Base-by-base conservation (phyloP, 2,329 filamentous ascomycete genomes). In the Didymella arachidicola region DNA sequence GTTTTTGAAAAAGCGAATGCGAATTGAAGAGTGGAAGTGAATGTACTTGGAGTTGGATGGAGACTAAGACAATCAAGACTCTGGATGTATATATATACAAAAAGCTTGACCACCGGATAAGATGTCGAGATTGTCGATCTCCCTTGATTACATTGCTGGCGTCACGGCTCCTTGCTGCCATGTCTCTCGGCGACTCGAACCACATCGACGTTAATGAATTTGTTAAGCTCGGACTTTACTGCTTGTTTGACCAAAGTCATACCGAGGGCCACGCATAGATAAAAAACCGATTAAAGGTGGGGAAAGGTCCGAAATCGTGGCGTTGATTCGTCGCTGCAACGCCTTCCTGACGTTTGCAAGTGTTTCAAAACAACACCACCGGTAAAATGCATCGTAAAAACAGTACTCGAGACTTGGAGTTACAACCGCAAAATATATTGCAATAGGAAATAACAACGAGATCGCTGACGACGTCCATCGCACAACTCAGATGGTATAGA, bases 71-170 rank as follows among this genome's bases (percentile, higher is more conserved):
- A 39, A 39, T 30, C 55, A 63, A 65, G 61, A 57, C 51, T 48
- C 51, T 19, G 32, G 18, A 44, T 49, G 58, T 68, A 63, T 66
- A 63, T 66, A 64, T 66, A 59, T 34, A 53, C 56, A 48, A 54
- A 64, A 62, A 46, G 42, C 54, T 52, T 52, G 48, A 30, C 54
- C 54, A 52, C 56, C 59, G 54, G 53, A 12, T 56, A 55, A 58
- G 36, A 12, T 56, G 25, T 34, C 44, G 19, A 48, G 26, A 30
- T 18, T 45, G 18, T 30, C 48, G 30, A 41, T 30, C 25, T 36
- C 38, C 34, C 36, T 51, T 25, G 19, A 38, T 29, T 50, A 58
- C 44, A 59, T 51, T 53, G 25, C 36, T 38, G 26, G 29, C 38
- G 42, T 27, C 34, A 41, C 25, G 29, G n/a, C 12, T 44, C 10